Percentiles rank a stretch among this genome's conserved stretches.
phyloP scores from a whole-genome alignment of 1,139 yeast genomes.

The Candida glucosophila region DNA sequence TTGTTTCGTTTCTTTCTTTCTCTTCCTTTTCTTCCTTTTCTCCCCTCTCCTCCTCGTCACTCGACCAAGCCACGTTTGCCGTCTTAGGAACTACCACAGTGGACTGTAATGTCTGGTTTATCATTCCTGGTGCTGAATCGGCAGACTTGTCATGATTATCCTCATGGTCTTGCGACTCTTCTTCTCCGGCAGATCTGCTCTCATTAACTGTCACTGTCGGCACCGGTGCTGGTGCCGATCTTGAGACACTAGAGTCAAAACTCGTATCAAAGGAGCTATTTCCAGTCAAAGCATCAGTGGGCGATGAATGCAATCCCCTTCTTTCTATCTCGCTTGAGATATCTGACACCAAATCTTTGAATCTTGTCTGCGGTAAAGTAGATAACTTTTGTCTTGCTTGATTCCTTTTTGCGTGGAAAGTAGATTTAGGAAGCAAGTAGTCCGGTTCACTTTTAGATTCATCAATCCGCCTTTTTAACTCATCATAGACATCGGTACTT shows the following conservation, averaged over 20 bases:
- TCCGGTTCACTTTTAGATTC: constrained; percentile 50
- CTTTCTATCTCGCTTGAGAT: constrained; percentile 82
- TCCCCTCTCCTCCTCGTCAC: constrained; percentile 55
- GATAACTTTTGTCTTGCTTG: constrained; percentile 93
- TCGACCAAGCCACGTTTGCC: constrained; percentile 75
- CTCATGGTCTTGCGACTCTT: constrained; percentile 2
- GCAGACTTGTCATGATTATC: constrained; percentile 2
- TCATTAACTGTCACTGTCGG: neutral
- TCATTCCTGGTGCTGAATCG: neutral
- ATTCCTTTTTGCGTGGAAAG: constrained; percentile 87
- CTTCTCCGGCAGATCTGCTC: neutral
- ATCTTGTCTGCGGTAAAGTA: constrained; percentile 70
- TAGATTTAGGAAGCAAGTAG: constrained; percentile 57
- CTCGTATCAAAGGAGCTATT: no score
- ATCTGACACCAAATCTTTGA: constrained; percentile 86
- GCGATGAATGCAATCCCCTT: constrained; percentile 43
- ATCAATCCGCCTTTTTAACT: constrained; percentile 64
- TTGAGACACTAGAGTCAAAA: no score
- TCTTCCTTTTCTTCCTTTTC: constrained; percentile 7
- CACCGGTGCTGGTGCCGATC: no score
- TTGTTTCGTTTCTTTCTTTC: constrained; percentile 6
- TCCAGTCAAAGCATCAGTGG: constrained; percentile 1
- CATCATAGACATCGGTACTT: constrained; percentile 91
- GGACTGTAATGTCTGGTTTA: constrained; percentile 28
- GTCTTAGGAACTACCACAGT: constrained; percentile 68